These are phyloP conservation scores for Microdochium nivale DNA, from an alignment of 2,329 filamentous ascomycete species.

Conservation along the genomic window DNA sequence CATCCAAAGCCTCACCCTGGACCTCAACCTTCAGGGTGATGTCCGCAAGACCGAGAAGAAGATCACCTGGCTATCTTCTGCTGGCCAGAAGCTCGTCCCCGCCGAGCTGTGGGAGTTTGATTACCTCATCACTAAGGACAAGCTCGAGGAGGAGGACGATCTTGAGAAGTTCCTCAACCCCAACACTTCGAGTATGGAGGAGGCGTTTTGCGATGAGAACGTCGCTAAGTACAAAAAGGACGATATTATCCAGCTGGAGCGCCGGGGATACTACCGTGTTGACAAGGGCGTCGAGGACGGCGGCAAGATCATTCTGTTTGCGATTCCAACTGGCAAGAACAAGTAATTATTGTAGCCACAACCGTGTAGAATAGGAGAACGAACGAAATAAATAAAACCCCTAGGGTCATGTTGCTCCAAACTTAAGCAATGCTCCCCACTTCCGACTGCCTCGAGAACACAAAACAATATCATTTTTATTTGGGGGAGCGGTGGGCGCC, in stretches of 20 bases:
- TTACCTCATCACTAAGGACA: slow-evolving; percentile 91
- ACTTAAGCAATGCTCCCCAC: too few relatives aligned
- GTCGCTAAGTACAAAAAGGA: slow-evolving; percentile 70
- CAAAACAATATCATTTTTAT: too few relatives aligned
- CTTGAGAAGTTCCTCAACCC: slow-evolving; percentile 77
- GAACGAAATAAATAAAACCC: not conserved
- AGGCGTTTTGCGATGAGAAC: slow-evolving; percentile 73
- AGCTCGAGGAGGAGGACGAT: slow-evolving; percentile 79
- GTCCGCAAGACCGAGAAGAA: slow-evolving; percentile 96
- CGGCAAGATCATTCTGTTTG: slow-evolving; percentile 46
- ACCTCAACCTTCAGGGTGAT: slow-evolving; percentile 87
- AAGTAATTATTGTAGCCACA: slow-evolving; percentile 20
- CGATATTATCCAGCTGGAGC: slow-evolving; percentile 92
- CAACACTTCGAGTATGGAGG: slow-evolving; percentile 64
- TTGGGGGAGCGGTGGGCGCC: too few relatives aligned
- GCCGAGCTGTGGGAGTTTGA: slow-evolving; percentile 92
- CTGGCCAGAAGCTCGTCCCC: slow-evolving; percentile 67
- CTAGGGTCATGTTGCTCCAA: too few relatives aligned
- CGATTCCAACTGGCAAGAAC: slow-evolving; percentile 47
- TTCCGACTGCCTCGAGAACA: too few relatives aligned
- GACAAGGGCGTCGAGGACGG: slow-evolving; percentile 54
- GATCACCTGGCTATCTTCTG: slow-evolving; percentile 80
- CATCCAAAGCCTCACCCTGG: slow-evolving; percentile 65
- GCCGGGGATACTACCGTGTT: slow-evolving; percentile 84
- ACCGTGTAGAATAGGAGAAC: not conserved